Percentiles rank a stretch among this genome's conserved stretches.
phyloP scores from a whole-genome alignment of 192 early-diverging fungal species.

The Coemansia furcata region DNA sequence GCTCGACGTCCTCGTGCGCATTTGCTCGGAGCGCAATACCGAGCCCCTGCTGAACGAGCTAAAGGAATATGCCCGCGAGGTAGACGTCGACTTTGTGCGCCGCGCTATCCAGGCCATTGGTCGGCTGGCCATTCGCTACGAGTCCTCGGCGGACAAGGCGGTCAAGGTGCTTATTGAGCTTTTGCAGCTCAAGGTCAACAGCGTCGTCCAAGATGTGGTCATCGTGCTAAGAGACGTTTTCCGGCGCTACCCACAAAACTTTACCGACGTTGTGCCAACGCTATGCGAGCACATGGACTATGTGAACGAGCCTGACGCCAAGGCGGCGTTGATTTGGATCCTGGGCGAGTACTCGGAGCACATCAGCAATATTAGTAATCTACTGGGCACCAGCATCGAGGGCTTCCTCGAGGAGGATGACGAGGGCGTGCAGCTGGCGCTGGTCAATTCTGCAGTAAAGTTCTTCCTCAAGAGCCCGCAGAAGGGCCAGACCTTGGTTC shows the following conservation, averaged over 20 bases:
- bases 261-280: constrained; percentile 80
- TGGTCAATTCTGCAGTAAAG: constrained; percentile 90
- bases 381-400: constrained; percentile 79
- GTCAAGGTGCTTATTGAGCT: constrained; percentile 87
- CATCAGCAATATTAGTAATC: constrained; percentile 77
- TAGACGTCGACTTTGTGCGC: constrained; percentile 95
- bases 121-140: constrained; percentile 88
- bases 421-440: constrained; percentile 83
- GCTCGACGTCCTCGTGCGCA: constrained; percentile 87
- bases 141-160: constrained; percentile 81
- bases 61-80: constrained; percentile 96
- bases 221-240: constrained; percentile 94
- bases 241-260: constrained; percentile 87
- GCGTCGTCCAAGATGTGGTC: constrained; percentile 90
- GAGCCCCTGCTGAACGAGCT: constrained; percentile 92
- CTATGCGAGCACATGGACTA: constrained; percentile 90
- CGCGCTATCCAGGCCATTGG: constrained; percentile 89
- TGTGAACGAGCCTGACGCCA: constrained; percentile 88
- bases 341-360: constrained; percentile 94
- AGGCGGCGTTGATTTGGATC: constrained; percentile 92
- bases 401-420: constrained; percentile 82
- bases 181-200: constrained; percentile 82
- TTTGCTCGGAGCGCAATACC: constrained; percentile 81
- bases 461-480: constrained; percentile 90
- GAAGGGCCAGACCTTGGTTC: constrained; percentile 81